Conservation (phyloP, 306 rosid species). For the Cicer judaicum region DNA sequence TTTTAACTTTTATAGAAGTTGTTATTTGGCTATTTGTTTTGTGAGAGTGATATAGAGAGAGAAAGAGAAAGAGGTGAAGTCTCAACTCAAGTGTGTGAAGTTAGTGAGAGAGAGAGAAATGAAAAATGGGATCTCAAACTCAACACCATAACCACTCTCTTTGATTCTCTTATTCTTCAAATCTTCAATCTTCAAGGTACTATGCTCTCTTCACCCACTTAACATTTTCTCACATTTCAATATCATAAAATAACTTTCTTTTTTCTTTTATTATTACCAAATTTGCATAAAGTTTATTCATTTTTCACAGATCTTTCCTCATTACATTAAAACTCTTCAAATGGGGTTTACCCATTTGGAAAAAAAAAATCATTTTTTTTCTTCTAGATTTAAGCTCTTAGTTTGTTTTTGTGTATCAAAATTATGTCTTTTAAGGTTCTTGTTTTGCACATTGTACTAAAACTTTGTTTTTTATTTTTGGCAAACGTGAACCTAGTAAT, state of each 20-base stretch:
- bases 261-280: neutral
- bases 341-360: slow-evolving; percentile 35
- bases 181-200: slow-evolving; percentile 58
- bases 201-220: neutral
- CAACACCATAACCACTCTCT: slow-evolving; percentile 47
- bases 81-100: slow-evolving; percentile 34
- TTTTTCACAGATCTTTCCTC: slow-evolving; percentile 61
- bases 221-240: neutral
- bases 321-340: slow-evolving; percentile 44
- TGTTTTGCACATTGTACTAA: slow-evolving; percentile 30
- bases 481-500: neutral
- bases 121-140: slow-evolving; percentile 77
- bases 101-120: slow-evolving; percentile 49
- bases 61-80: slow-evolving; percentile 32
- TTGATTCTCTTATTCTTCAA: slow-evolving; percentile 49
- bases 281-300: slow-evolving; percentile 3
- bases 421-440: neutral
- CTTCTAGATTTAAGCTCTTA: slow-evolving; percentile 11
- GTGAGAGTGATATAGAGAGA: slow-evolving; percentile 34
- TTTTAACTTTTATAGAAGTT: slow-evolving; percentile 35
- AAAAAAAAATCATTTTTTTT: slow-evolving; percentile 11
- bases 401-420: slow-evolving; percentile 10
- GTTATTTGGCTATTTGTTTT: slow-evolving; percentile 21
- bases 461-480: neutral
- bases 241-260: neutral